These are phyloP conservation scores for Cetraspora pellucida DNA, from an alignment of 192 early-diverging fungal genomes.

Conservation along the genomic window DNA sequence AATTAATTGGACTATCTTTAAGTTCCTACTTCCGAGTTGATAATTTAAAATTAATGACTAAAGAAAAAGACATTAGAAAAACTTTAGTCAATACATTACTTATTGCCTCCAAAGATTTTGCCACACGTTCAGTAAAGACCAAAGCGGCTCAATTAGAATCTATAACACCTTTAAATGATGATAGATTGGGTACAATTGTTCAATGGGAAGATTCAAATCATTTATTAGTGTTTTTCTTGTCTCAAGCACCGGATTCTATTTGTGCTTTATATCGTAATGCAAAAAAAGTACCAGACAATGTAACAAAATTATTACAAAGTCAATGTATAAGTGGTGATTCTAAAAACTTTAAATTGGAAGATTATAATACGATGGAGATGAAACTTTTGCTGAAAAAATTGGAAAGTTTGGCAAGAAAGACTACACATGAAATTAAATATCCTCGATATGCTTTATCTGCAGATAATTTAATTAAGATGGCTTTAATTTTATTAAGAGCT, in stretches of 20 bases:
- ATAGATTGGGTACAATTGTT: neutral
- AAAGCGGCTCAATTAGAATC: neutral
- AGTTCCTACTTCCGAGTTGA: conserved; percentile 30
- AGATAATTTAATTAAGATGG: conserved; percentile 33
- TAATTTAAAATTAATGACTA: conserved; percentile 21
- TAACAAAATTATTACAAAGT: conserved; percentile 12
- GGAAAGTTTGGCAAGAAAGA: conserved; percentile 23
- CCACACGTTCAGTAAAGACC: conserved; percentile 11
- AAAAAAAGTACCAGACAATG: conserved; percentile 20
- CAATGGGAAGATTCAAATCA: conserved; percentile 30
- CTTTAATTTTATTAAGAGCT: conserved; percentile 24
- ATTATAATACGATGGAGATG: conserved; percentile 1
- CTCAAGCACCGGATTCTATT: conserved; percentile 21
- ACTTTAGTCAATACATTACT: conserved; percentile 14
- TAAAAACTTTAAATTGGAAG: neutral
- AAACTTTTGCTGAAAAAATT: neutral
- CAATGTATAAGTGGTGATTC: neutral
- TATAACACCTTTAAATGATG: neutral
- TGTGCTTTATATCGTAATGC: conserved; percentile 23
- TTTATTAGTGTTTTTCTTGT: conserved; percentile 23
- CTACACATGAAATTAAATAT: neutral
- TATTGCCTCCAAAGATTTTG: conserved; percentile 28
- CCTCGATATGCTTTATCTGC: conserved; percentile 16
- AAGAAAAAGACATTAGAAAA: conserved; percentile 4
- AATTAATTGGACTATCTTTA: conserved; percentile 30